A percentile compares a stretch with the other conserved stretches of the same genome.
phyloP scores from a whole-genome alignment of 345 rosid genomes.

The Brassica cretica region DNA sequence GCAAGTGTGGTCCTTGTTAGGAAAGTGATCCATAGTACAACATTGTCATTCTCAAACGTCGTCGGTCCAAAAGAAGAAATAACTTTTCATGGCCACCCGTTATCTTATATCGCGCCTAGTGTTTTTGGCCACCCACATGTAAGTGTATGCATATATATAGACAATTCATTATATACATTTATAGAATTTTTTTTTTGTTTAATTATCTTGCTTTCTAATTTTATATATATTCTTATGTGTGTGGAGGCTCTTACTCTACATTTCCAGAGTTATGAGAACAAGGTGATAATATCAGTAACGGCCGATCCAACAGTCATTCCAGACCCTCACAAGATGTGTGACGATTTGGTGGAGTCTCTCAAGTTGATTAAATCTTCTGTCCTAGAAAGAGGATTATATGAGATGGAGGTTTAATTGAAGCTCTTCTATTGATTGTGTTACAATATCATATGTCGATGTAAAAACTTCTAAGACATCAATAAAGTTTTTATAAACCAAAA shows the following conservation, averaged over 20 bases:
- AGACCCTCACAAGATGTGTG: constrained; percentile 3
- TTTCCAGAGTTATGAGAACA: constrained; percentile 70
- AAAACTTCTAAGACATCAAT: neutral
- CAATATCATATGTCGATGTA: neutral
- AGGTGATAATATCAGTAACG: constrained; percentile 57
- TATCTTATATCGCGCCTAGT: constrained; percentile 60
- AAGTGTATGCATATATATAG: constrained; percentile 14
- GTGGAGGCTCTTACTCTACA: constrained; percentile 75
- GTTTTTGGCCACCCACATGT: constrained; percentile 69
- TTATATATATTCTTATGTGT: neutral
- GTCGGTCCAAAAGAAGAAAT: neutral
- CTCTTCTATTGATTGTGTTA: constrained; percentile 11
- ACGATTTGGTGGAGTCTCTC: constrained; percentile 1
- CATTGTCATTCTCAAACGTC: neutral
- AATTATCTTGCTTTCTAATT: neutral
- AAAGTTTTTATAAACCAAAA: neutral
- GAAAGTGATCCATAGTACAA: neutral
- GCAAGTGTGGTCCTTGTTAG: neutral
- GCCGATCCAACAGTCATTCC: constrained; percentile 65
- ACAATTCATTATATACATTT: neutral
- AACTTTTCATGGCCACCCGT: neutral
- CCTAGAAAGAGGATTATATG: constrained; percentile 25
- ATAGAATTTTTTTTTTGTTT: neutral
- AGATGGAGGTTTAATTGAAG: constrained; percentile 24
- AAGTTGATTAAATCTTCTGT: neutral